phyloP scores from a whole-genome alignment of 495 filamentous ascomycete genomes.

The Tuber brumale region DNA sequence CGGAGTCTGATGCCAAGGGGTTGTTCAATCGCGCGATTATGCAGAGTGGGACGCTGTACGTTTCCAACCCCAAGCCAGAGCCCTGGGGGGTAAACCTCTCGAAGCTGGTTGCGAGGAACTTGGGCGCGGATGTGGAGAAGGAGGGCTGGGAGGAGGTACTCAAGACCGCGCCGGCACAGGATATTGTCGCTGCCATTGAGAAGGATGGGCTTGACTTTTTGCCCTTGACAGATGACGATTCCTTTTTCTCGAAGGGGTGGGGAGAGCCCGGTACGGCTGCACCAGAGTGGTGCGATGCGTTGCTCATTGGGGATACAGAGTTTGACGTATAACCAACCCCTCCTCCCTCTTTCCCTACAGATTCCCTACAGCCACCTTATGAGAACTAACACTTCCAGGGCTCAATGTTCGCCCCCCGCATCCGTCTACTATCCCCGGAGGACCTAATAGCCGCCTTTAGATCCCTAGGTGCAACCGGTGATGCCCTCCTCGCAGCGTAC shows the following conservation, averaged over 20 bases:
- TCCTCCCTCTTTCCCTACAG: not conserved
- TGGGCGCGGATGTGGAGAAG: not conserved
- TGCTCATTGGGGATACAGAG: not conserved
- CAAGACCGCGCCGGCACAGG: not conserved
- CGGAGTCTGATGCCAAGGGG: conserved; percentile 2
- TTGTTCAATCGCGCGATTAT: conserved; percentile 18
- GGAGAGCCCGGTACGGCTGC: not conserved
- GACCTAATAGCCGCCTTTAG: not conserved
- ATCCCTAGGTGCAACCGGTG: not conserved
- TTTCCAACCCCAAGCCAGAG: not conserved
- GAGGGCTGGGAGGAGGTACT: not conserved
- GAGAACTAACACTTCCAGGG: not conserved
- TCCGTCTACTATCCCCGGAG: not conserved
- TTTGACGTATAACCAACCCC: not conserved
- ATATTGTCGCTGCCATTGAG: not conserved
- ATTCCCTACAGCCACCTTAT: not conserved
- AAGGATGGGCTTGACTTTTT: not conserved
- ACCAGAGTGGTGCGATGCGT: not conserved
- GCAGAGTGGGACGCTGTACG: conserved; percentile 12
- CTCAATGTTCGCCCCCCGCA: not conserved
- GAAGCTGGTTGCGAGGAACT: not conserved
- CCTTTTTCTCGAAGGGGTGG: not conserved
- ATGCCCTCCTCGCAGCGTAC: not conserved
- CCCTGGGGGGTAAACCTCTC: not conserved
- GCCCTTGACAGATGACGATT: not conserved